These are phyloP conservation scores for Sanghuangporus baumii DNA, from an alignment of 1,284 basidiomycete genomes.

Conservation along the genomic window DNA sequence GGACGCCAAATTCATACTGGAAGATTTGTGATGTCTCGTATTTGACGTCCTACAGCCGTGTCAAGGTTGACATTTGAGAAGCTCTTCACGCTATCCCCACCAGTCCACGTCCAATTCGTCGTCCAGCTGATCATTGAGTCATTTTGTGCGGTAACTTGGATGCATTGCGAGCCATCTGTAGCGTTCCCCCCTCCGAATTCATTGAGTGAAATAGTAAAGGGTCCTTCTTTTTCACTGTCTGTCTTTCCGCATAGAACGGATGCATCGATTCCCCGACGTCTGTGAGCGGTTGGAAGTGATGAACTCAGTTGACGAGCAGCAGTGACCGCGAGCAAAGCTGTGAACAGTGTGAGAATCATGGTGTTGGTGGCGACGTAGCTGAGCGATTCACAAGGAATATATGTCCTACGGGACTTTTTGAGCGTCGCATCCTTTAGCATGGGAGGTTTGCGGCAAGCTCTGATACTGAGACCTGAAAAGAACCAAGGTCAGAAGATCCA, in stretches of 20 bases:
- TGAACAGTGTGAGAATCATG: background rate
- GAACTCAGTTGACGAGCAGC: background rate
- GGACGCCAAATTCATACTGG: slow-evolving; percentile 31
- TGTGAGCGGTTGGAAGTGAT: background rate
- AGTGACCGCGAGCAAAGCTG: background rate
- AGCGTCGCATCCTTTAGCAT: too few relatives aligned
- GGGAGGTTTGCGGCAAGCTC: too few relatives aligned
- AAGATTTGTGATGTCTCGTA: slow-evolving; percentile 49
- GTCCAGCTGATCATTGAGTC: slow-evolving; percentile 45
- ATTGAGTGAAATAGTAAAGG: slow-evolving; percentile 45
- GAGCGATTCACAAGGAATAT: background rate
- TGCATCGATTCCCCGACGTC: slow-evolving; percentile 23
- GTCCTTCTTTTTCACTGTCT: slow-evolving; percentile 33
- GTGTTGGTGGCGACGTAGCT: background rate
- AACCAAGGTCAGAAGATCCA: too few relatives aligned
- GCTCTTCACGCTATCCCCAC: slow-evolving; percentile 50
- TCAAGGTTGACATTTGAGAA: slow-evolving; percentile 54
- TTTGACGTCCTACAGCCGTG: slow-evolving; percentile 42
- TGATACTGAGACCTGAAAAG: too few relatives aligned
- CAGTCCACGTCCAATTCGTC: slow-evolving; percentile 49
- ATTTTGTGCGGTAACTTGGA: slow-evolving; percentile 38
- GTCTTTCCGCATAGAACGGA: slow-evolving; percentile 39
- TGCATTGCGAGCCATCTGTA: slow-evolving; percentile 45
- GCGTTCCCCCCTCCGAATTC: slow-evolving; percentile 45
- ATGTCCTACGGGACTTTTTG: background rate